Base-by-base conservation (phyloP, 164 flowering plant species). In the Sedum album region DNA sequence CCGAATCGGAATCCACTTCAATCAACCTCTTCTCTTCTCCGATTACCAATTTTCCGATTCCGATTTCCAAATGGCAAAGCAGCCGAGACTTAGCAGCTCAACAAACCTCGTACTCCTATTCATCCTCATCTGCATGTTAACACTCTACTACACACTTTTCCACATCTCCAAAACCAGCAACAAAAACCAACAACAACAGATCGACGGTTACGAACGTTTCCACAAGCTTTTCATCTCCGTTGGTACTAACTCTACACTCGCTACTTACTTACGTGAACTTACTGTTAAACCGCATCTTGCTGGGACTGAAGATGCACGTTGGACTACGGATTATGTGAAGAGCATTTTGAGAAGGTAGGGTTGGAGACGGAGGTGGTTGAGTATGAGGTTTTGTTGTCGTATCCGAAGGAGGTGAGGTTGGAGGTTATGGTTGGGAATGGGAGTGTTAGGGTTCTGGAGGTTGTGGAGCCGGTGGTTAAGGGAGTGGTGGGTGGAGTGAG, bases 231-330 rank as follows among this genome's bases (percentile, higher is more conserved):
- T 89, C 81, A 82, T 91, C 75, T 76, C 89, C 67, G 70, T 79
- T 44, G 71, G 87, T 66, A 69, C 76, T 69, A 86, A 91, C 83
- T 49, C 53, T 79, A 85, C 95, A 73, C 17, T 94, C 81, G 69
- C 96, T 31, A 10, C 83, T 55, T 82, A 85, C 85, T 97, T 91
- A 69, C 86, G 81, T 55, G 71, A 79, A 69, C 93, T 94, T 69
- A 91, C 98, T 65, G 78, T 67, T 20, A 84, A 76, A 66, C 91
- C 97, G 62, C 98, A 94, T 75, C 82, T 91, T 70, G 95, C 98
- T 61, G 97, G 97, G 18, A 91, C 98, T 6, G 74, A 74, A 44
- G 76, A 86, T 17, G 66, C 70, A 21, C 68, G n/a, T n/a, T n/a
- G 67, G 33, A 76, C 89, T 20, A 68, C 77, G 14, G 66, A 63